A percentile compares a stretch with the other conserved stretches of the same genome.
Evolutionary conservation across 1,284 basidiomycete genomes (phyloP).

Genomic region (Cutaneotrichosporon curvatum): DNA sequence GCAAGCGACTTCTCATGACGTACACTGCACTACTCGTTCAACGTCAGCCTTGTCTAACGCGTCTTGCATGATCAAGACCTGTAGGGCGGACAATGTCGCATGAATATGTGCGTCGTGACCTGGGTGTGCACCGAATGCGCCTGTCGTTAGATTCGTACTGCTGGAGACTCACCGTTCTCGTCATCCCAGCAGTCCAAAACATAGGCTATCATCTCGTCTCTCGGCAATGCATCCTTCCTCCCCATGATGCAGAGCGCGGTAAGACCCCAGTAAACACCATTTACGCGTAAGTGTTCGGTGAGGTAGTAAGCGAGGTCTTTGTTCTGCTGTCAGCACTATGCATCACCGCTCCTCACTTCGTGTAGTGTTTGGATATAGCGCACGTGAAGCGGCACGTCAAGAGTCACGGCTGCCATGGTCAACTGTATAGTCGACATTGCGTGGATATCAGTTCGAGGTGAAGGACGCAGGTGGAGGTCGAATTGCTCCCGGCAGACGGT

Average conservation of each 20-base stretch:
- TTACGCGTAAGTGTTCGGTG: slow-evolving; percentile 87
- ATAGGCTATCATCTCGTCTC: slow-evolving; percentile 78
- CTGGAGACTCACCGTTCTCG: slow-evolving; percentile 59
- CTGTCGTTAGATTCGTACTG: slow-evolving; percentile 48
- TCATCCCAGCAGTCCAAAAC: slow-evolving; percentile 93
- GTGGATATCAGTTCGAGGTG: too few relatives aligned
- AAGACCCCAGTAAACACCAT: slow-evolving; percentile 95
- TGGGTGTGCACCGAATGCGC: slow-evolving; percentile 85
- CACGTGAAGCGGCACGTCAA: slow-evolving; percentile 55
- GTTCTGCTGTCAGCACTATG: slow-evolving; percentile 50
- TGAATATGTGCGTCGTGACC: slow-evolving; percentile 87
- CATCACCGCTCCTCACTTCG: slow-evolving; percentile 49
- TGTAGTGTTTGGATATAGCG: slow-evolving; percentile 67
- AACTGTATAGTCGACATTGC: too few relatives aligned
- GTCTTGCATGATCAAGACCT: slow-evolving; percentile 80
- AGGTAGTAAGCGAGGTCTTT: slow-evolving; percentile 86
- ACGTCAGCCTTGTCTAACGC: slow-evolving; percentile 64
- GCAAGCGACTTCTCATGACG: slow-evolving; percentile 48
- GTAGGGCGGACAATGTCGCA: slow-evolving; percentile 81
- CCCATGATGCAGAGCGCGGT: slow-evolving; percentile 78
- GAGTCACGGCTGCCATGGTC: slow-evolving; percentile 7
- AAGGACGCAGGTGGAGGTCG: too few relatives aligned
- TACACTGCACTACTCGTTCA: slow-evolving; percentile 67
- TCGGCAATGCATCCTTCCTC: slow-evolving; percentile 65
- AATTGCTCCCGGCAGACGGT: too few relatives aligned